Percentiles rank a stretch among this genome's conserved stretches.
Evolutionary conservation across 139 green algal genomes (phyloP).

Genomic region (Volvox reticuliferus): DNA sequence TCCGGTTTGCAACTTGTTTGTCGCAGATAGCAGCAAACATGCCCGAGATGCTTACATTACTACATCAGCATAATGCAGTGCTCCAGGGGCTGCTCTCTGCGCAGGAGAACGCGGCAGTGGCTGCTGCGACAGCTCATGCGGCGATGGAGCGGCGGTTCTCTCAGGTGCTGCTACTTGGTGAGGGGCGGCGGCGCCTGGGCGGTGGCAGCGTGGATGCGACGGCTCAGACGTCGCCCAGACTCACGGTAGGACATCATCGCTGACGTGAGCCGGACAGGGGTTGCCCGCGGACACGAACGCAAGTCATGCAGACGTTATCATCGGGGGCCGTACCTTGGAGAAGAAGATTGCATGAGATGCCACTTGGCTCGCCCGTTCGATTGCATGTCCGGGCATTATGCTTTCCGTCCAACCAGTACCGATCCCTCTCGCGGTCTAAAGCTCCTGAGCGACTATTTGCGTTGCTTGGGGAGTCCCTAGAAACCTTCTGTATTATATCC

Average conservation of each 20-base stretch:
- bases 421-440: neutral
- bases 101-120: neutral
- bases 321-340: too few species aligned
- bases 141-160: neutral
- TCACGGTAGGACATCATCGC: neutral
- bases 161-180: neutral
- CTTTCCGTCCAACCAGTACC: neutral
- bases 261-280: too few species aligned
- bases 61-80: neutral
- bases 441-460: too few species aligned
- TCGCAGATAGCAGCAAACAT: neutral
- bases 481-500: too few species aligned
- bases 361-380: too few species aligned
- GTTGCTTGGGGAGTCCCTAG: too few species aligned
- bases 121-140: neutral
- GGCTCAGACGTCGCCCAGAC: neutral
- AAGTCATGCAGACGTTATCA: too few species aligned
- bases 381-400: neutral
- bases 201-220: neutral
- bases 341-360: too few species aligned
- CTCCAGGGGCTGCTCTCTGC: slow-evolving; percentile 25
- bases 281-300: too few species aligned
- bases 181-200: neutral
- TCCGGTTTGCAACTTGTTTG: neutral
- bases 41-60: neutral